Conservation (phyloP, 495 filamentous ascomycete species). For the Hypoxylon lenormandii region DNA sequence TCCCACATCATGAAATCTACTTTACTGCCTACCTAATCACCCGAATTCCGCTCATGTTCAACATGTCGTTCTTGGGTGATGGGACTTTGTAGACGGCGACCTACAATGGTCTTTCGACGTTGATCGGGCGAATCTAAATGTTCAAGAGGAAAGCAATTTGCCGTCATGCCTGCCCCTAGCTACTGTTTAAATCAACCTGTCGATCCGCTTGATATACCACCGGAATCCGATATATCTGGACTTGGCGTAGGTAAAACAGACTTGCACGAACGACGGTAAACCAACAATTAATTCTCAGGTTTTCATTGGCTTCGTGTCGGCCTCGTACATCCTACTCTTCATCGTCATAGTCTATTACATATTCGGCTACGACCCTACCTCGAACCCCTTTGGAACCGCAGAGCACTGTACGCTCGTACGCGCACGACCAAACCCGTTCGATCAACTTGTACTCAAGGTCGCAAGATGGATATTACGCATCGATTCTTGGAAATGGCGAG, state of each 20-base stretch:
- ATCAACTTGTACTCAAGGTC: conserved; percentile 3
- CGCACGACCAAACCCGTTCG: conserved; percentile 1
- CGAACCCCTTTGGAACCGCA: conserved; percentile 12
- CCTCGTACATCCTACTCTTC: conserved; percentile 10
- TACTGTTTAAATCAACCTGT: conserved; percentile 2
- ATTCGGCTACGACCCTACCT: conserved; percentile 11
- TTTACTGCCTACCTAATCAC: no score
- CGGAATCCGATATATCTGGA: conserved; percentile 10
- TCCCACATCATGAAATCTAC: no score
- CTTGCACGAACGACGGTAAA: background rate
- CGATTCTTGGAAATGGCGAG: conserved; percentile 10
- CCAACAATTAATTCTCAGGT: conserved; percentile 5
- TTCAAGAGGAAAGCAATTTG: no score
- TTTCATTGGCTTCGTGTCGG: conserved; percentile 11
- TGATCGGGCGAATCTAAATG: no score
- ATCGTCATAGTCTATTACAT: conserved; percentile 7
- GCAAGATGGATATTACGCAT: conserved; percentile 10
- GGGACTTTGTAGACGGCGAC: no score
- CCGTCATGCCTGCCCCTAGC: background rate
- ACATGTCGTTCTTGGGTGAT: no score
- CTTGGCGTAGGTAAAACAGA: conserved; percentile 1
- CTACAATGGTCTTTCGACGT: no score
- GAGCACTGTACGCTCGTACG: background rate
- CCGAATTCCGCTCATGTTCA: no score
- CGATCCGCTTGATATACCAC: conserved; percentile 2